These are phyloP conservation scores for Neopestalotiopsis sp. DNA, from an alignment of 2,329 filamentous ascomycete species.

Conservation along the genomic window DNA sequence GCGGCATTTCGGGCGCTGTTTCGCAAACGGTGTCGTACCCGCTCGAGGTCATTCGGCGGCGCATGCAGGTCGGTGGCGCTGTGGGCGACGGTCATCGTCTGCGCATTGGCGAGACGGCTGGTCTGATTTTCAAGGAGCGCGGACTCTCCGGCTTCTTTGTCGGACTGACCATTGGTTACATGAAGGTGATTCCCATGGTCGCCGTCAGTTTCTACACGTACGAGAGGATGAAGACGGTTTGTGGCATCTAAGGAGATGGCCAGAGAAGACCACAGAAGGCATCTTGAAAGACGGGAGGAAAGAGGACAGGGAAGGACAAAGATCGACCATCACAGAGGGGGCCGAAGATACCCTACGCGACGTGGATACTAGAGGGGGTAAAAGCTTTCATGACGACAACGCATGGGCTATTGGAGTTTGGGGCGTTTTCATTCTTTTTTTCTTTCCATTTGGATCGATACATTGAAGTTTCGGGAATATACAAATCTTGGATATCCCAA, in stretches of 20 bases:
- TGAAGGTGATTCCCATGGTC: constrained; percentile 90
- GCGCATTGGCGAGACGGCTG: constrained; percentile 78
- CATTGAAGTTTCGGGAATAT: too few species aligned
- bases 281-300: not conserved
- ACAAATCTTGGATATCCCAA: too few species aligned
- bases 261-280: too few species aligned
- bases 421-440: not conserved
- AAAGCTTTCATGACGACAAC: not conserved
- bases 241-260: constrained; percentile 64
- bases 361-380: not conserved
- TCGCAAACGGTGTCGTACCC: constrained; percentile 94
- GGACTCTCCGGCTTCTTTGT: constrained; percentile 88
- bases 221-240: constrained; percentile 64
- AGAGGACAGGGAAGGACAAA: not conserved
- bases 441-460: too few species aligned
- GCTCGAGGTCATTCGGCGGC: constrained; percentile 85
- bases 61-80: constrained; percentile 96
- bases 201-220: constrained; percentile 74
- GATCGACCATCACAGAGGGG: not conserved
- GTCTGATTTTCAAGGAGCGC: constrained; percentile 74
- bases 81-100: constrained; percentile 87
- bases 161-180: constrained; percentile 90
- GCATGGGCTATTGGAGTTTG: not conserved
- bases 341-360: not conserved
- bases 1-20: constrained; percentile 84